phyloP scores from a whole-genome alignment of 176 grass and related monocot species.

The Raddia guianensis region DNA sequence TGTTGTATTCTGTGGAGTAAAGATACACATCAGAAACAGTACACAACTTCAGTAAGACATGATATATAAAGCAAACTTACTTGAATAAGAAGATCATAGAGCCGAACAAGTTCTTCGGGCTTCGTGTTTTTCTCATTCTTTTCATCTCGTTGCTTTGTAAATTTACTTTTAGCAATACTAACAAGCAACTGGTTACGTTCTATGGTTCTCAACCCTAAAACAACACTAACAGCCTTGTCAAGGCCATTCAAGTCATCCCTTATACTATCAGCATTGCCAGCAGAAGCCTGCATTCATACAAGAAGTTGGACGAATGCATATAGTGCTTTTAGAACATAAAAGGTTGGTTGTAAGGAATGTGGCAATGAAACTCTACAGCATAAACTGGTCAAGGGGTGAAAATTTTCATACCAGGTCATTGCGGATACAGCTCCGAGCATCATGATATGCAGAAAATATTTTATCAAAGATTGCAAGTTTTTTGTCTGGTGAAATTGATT shows the following conservation, averaged over 20 bases:
- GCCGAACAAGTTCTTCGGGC: slow-evolving; percentile 96
- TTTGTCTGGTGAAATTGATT: slow-evolving; percentile 84
- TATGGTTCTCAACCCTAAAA: slow-evolving; percentile 86
- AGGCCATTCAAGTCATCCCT: slow-evolving; percentile 96
- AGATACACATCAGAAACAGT: slow-evolving; percentile 32
- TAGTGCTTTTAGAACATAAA: slow-evolving; percentile 12
- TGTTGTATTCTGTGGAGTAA: slow-evolving; percentile 77
- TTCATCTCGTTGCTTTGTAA: slow-evolving; percentile 78
- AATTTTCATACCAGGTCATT: slow-evolving; percentile 80
- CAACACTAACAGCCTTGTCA: slow-evolving; percentile 95
- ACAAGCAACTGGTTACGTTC: slow-evolving; percentile 91
- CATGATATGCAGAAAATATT: slow-evolving; percentile 97
- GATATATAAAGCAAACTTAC: slow-evolving; percentile 44
- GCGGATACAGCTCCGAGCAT: slow-evolving; percentile 92
- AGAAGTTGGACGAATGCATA: slow-evolving; percentile 1
- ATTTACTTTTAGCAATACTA: slow-evolving; percentile 95
- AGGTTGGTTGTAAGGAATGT: slow-evolving; percentile 11
- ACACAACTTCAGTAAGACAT: slow-evolving; percentile 37
- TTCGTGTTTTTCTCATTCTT: slow-evolving; percentile 91
- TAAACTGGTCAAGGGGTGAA: not conserved
- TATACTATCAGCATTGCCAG: slow-evolving; percentile 85
- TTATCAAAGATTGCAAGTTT: slow-evolving; percentile 93
- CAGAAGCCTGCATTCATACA: slow-evolving; percentile 63
- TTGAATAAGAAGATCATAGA: slow-evolving; percentile 95
- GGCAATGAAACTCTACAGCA: not conserved